Base-by-base conservation (phyloP, 164 flowering plant genomes). In the Houttuynia cordata region DNA sequence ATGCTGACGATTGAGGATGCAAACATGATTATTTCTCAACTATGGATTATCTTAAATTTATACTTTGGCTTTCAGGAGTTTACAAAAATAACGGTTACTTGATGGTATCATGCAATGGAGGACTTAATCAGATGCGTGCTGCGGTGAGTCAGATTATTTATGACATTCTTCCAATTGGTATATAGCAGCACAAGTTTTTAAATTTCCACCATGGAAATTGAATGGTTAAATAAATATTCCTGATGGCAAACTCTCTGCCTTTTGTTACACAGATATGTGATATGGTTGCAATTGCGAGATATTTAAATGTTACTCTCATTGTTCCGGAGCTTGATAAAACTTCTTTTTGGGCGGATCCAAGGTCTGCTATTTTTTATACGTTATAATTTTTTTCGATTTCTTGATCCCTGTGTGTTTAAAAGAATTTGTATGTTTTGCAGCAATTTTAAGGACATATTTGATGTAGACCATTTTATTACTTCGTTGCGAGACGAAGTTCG, bases 301-400 rank as follows among this genome's bases (percentile, higher is more conserved):
- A 81, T 62, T 62, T 92, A 51, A 92, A 92, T 70, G 90, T 87
- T 53, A 89, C 98, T 0, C 83, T 92, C 52, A 82, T 93, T 56
- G 92, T 93, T 20, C 98, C 98, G 3, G 96, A 93, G 72, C 82
- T 93, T 59, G 98, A 93, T 72, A 93, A 87, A 73, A 73, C 92
- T 52, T 93, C 98, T 40, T 93, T 90, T 50, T 90, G 98, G 98
- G 79, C 78, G 64, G 98, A 93, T 75, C 96, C 94, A 8, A 93
- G 97, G 98, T 88, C 10, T 24, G 19, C 14, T 21, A 9, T 21
- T 30, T 50, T 18, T 45, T n/a, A n/a, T n/a, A n/a, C n/a, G n/a
- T n/a, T n/a, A n/a, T n/a, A n/a, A n/a, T n/a, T n/a, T n/a, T n/a
- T n/a, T n/a, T 5, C 3, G 41, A 51, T 24, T 37, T 30, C 25